Percentiles rank a stretch among this genome's conserved stretches.
Evolutionary conservation across 2,329 filamentous ascomycete genomes (phyloP).

Genomic region (Xylariales sp.): DNA sequence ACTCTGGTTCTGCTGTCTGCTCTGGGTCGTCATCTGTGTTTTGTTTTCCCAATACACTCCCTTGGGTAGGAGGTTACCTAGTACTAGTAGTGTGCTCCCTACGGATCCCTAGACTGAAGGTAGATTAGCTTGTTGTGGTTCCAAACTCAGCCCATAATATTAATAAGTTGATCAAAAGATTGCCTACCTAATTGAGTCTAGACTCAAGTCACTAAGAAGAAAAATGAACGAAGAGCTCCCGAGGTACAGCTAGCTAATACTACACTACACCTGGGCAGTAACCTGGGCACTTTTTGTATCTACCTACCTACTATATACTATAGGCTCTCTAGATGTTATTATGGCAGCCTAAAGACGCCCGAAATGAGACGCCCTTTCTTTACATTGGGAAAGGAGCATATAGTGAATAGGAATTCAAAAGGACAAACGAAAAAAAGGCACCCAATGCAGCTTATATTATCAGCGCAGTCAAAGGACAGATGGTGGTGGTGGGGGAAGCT

Average conservation of each 20-base stretch:
- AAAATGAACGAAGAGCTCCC: constrained; percentile 11
- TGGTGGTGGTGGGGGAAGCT: neutral
- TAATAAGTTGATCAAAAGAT: constrained; percentile 21
- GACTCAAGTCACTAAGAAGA: neutral
- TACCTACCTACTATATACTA: neutral
- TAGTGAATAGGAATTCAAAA: neutral
- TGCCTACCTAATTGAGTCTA: constrained; percentile 24
- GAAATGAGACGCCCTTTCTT: constrained; percentile 7
- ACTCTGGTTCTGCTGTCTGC: too few relatives aligned
- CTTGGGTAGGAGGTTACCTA: too few relatives aligned
- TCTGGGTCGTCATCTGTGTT: too few relatives aligned
- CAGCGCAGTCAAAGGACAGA: neutral
- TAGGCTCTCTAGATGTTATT: neutral
- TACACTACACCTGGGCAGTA: neutral
- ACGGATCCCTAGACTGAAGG: too few relatives aligned
- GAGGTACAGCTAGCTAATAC: neutral
- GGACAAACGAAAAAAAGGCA: neutral
- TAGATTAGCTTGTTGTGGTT: constrained; percentile 5
- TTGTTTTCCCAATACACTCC: too few relatives aligned
- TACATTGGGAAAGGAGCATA: neutral
- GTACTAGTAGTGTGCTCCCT: too few relatives aligned
- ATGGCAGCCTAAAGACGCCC: constrained; percentile 4
- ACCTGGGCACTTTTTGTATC: neutral
- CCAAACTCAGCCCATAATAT: constrained; percentile 10
- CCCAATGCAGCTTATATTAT: neutral